A percentile compares a stretch with the other conserved stretches of the same genome.
These are phyloP conservation scores for Cystobasidium pallidum DNA, from an alignment of 1,284 basidiomycete genomes.

Conservation along the genomic window DNA sequence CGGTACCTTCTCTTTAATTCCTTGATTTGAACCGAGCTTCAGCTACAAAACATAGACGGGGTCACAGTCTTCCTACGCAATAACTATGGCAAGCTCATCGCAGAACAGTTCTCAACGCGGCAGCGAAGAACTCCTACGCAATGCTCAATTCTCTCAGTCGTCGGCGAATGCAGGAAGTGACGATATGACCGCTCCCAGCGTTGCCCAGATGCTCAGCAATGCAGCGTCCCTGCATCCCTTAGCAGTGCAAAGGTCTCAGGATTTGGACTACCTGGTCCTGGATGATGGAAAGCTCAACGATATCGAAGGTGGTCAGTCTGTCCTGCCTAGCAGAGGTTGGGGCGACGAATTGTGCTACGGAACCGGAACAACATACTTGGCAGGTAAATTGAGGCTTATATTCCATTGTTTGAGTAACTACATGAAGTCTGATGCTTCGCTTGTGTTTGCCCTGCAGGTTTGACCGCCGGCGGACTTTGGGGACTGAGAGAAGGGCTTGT, in stretches of 20 bases:
- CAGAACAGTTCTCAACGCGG: constrained; percentile 13
- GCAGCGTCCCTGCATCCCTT: constrained; percentile 74
- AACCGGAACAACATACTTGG: constrained; percentile 96
- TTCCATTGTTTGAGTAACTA: neutral
- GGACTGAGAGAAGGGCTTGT: constrained; percentile 91
- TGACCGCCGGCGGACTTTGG: constrained; percentile 91
- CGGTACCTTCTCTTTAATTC: neutral
- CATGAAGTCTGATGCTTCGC: neutral
- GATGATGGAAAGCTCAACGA: constrained; percentile 91
- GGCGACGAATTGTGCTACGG: constrained; percentile 99
- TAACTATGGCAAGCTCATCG: constrained; percentile 22
- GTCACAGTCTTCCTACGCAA: no score
- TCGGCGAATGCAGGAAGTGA: constrained; percentile 9
- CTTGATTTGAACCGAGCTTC: neutral
- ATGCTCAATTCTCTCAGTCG: constrained; percentile 33
- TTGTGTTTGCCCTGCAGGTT: constrained; percentile 66
- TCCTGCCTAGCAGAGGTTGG: constrained; percentile 93
- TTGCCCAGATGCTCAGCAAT: constrained; percentile 34
- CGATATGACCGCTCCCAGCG: constrained; percentile 30
- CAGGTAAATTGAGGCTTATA: constrained; percentile 70
- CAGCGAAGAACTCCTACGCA: constrained; percentile 40
- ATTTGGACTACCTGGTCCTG: constrained; percentile 83
- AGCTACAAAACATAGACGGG: neutral
- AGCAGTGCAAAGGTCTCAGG: constrained; percentile 75
- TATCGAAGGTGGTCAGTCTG: constrained; percentile 79